A percentile compares a stretch with the other conserved stretches of the same genome.
Conservation (phyloP, 345 rosid species). For the Noccaea bulbosa region DNA sequence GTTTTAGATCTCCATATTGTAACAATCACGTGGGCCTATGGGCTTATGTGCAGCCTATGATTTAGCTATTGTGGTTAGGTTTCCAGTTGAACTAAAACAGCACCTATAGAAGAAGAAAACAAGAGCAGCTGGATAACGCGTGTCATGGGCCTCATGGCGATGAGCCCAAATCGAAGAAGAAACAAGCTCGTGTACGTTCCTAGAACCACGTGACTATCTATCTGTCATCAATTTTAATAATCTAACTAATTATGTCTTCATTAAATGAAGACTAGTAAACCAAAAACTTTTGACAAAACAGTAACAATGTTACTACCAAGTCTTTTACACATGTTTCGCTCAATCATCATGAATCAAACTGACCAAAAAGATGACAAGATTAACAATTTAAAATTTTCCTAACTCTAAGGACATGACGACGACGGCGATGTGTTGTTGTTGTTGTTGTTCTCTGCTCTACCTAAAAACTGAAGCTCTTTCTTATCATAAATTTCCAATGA, state of each 20-base stretch:
- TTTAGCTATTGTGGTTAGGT: background rate
- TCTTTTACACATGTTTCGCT: constrained; percentile 4
- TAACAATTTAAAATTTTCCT: background rate
- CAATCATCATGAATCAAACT: constrained; percentile 10
- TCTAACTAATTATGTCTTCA: too few relatives aligned
- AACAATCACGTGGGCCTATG: too few relatives aligned
- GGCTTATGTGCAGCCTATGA: too few relatives aligned
- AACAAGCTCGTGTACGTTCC: constrained; percentile 9
- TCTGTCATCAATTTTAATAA: background rate
- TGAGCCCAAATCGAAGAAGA: background rate
- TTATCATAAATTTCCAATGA: constrained; percentile 68
- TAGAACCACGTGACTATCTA: constrained; percentile 2
- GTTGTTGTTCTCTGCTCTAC: constrained; percentile 34
- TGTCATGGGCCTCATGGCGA: too few relatives aligned
- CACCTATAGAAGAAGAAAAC: too few relatives aligned
- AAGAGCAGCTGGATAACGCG: background rate
- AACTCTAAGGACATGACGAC: constrained; percentile 44
- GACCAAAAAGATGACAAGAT: constrained; percentile 7
- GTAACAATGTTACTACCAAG: background rate
- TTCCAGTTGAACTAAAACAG: background rate
- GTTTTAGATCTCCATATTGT: too few relatives aligned
- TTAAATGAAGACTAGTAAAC: too few relatives aligned
- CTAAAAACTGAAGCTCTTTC: constrained; percentile 71
- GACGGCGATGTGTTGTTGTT: constrained; percentile 33
- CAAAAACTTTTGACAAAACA: too few relatives aligned